phyloP scores from a whole-genome alignment of 2,329 filamentous ascomycete species.

The Paraconiothyrium sp. region DNA sequence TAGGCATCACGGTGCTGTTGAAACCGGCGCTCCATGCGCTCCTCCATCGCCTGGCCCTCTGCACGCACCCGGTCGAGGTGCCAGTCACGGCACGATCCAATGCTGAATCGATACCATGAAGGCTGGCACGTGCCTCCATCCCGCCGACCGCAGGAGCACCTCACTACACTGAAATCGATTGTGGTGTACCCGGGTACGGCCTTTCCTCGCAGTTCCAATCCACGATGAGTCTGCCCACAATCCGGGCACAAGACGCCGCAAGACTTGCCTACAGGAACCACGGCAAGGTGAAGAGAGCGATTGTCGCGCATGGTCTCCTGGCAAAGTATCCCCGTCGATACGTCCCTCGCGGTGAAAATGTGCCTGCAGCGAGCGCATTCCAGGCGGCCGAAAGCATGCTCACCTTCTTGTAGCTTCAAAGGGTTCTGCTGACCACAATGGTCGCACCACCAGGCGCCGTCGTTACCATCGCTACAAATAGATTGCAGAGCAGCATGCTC shows the following conservation, averaged over 20 bases:
- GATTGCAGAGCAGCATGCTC: neutral
- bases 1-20: neutral
- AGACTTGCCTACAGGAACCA: neutral
- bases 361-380: neutral
- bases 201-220: neutral
- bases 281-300: neutral
- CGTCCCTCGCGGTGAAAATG: neutral
- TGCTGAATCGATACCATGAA: neutral
- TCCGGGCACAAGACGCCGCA: neutral
- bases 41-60: neutral
- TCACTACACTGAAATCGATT: neutral
- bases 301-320: neutral
- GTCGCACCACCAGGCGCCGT: slow-evolving; percentile 6
- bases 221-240: neutral
- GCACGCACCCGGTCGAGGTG: neutral
- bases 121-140: neutral
- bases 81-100: neutral
- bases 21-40: neutral
- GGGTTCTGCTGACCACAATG: neutral
- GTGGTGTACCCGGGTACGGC: neutral
- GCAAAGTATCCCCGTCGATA: neutral
- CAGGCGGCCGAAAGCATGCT: neutral
- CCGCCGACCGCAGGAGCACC: neutral
- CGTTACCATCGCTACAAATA: neutral
- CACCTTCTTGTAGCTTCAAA: neutral